Evolutionary conservation across 768 basidiomycete genomes (phyloP), one percentile per base, ranked within the genome.

Genomic region (Postia placenta): DNA sequence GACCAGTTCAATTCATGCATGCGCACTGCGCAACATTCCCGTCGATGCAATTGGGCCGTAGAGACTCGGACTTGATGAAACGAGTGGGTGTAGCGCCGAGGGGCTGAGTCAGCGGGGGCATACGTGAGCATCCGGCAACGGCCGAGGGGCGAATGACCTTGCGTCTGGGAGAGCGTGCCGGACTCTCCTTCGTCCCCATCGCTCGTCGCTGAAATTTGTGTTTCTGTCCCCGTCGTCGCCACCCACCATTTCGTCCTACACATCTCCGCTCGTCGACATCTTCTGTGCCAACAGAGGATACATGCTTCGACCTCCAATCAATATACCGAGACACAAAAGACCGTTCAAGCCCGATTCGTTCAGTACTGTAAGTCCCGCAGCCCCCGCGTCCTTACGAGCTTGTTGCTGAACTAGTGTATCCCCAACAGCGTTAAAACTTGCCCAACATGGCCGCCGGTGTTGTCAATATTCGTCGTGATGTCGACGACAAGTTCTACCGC

Each of bases 401-500:
- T 17, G 38, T 19, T 1, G 9, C 7, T 49, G 27, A 17, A 28
- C 9, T n/a, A 25, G 22, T 19, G 52, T 44, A 6, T n/a, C n/a
- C n/a, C n/a, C n/a, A n/a, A n/a, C 54, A 87, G 85, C 83, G 79
- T 60, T 88, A 71, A 86, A 76, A 57, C 58, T 54, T 68, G 72
- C 76, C 80, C 86, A 92, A 64, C 66, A 94, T 92, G 90, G 88
- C 91, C 72, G 67, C 81, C 67, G 83, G 81, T 69, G 75, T 84
- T 65, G 92, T 94, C 49, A 94, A 94, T 74, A 87, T 94, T 64
- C 87, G 92, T 70, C 88, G 92, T 60, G 92, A 94, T 73, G 90
- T 94, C 74, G 89, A 92, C 72, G 91, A 95, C 76, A 91, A 91
- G 69, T 94, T 93, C 67, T 94, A 94, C 68, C 91, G 91, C 58